These are phyloP conservation scores for Rhizopogon rudus DNA, from an alignment of 768 basidiomycete species.

Conservation along the genomic window DNA sequence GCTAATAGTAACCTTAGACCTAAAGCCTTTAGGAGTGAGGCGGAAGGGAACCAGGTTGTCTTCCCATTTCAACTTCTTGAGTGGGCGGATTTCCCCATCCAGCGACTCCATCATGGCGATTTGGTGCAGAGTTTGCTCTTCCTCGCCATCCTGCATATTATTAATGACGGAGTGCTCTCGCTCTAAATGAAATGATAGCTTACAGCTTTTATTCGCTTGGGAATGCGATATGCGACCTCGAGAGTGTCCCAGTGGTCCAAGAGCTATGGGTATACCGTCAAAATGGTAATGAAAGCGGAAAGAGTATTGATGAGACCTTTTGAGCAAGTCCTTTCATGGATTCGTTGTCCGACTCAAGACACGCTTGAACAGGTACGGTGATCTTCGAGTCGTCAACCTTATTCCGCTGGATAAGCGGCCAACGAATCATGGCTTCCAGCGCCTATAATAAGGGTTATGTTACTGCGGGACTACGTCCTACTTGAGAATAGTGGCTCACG, in stretches of 20 bases:
- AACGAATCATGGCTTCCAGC: conserved; percentile 62
- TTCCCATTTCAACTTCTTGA: conserved; percentile 28
- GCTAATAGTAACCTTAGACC: not conserved
- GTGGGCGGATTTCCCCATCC: conserved; percentile 24
- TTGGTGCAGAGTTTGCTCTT: conserved; percentile 13
- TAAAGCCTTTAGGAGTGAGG: not conserved
- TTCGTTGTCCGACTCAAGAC: conserved; percentile 52
- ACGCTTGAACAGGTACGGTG: conserved; percentile 53
- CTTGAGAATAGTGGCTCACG: conserved; percentile 38
- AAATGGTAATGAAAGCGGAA: not conserved
- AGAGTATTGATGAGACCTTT: conserved; percentile 39
- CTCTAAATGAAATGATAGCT: conserved; percentile 7
- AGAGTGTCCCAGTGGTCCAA: conserved; percentile 77
- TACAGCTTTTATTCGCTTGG: conserved; percentile 55
- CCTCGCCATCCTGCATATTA: conserved; percentile 25
- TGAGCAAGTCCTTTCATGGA: conserved; percentile 53
- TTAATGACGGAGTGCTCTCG: not conserved
- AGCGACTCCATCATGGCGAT: conserved; percentile 14
- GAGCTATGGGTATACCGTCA: conserved; percentile 40
- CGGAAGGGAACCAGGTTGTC: conserved; percentile 18
- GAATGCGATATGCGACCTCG: conserved; percentile 81
- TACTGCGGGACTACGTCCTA: not conserved
- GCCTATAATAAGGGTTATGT: conserved; percentile 32
- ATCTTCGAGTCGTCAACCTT: conserved; percentile 87
- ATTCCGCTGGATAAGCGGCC: conserved; percentile 84